phyloP scores from a whole-genome alignment of 148 eudicot genomes.

The Diospyros kaki region DNA sequence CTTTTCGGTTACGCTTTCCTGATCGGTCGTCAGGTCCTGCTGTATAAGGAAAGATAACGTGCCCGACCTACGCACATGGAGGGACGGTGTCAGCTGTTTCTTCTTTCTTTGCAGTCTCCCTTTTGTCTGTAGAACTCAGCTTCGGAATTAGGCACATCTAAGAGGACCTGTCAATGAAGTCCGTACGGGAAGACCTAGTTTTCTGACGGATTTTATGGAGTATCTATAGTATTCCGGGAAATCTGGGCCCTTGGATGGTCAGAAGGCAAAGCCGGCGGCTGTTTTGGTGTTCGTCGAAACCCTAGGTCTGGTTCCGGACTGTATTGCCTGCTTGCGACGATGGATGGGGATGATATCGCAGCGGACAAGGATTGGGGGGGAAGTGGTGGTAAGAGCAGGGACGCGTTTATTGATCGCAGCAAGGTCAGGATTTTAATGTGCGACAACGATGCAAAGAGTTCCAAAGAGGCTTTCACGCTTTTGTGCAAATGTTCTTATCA shows the following conservation, averaged over 20 bases:
- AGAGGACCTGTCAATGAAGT: conserved; percentile 9
- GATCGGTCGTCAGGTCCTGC: not conserved
- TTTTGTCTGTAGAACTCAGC: not conserved
- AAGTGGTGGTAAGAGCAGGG: conserved; percentile 37
- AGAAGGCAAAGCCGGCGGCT: not conserved
- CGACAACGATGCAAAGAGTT: conserved; percentile 63
- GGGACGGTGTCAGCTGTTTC: not conserved
- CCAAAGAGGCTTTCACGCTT: conserved; percentile 56
- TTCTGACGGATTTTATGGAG: conserved; percentile 28
- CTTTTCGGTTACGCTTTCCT: not conserved
- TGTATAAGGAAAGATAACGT: not conserved
- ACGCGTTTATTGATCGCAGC: conserved; percentile 79
- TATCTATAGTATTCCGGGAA: conserved; percentile 22
- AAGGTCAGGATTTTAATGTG: conserved; percentile 85
- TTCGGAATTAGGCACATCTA: not conserved
- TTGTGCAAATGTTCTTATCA: conserved; percentile 82
- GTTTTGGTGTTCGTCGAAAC: not conserved
- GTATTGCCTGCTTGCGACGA: conserved; percentile 10
- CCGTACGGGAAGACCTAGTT: conserved; percentile 17
- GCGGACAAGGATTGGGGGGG: conserved; percentile 23
- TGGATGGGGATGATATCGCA: conserved; percentile 27
- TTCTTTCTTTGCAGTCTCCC: not conserved
- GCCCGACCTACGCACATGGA: not conserved
- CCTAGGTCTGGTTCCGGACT: not conserved
- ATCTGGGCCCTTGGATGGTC: not conserved